These are phyloP conservation scores for Odonthalia washingtoniensis DNA, from an alignment of 31 red algal species.

Conservation along the genomic window DNA sequence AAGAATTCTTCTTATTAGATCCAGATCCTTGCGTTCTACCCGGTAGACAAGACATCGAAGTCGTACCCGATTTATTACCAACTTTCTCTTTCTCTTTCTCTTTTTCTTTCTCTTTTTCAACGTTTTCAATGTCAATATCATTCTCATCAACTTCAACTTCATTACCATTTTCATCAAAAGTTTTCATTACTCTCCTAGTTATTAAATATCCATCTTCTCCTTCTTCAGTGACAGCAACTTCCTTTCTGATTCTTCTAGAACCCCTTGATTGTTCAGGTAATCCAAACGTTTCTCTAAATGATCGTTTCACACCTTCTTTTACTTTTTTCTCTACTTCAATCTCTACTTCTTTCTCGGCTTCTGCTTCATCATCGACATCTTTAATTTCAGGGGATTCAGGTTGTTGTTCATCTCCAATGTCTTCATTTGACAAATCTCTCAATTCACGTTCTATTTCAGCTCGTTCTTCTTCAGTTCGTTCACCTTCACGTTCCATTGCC, in stretches of 20 bases:
- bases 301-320: slow-evolving; percentile 25
- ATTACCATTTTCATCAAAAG: slow-evolving; percentile 49
- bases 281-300: slow-evolving; percentile 46
- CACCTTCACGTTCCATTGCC: background rate
- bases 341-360: slow-evolving; percentile 11
- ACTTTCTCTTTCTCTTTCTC: slow-evolving; percentile 25
- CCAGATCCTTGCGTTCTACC: background rate
- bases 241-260: slow-evolving; percentile 28
- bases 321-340: background rate
- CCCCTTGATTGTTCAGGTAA: background rate
- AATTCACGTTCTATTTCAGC: slow-evolving; percentile 45
- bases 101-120: background rate
- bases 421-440: slow-evolving; percentile 22
- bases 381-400: slow-evolving; percentile 28
- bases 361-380: slow-evolving; percentile 42
- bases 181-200: slow-evolving; percentile 46
- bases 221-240: slow-evolving; percentile 27
- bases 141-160: slow-evolving; percentile 21
- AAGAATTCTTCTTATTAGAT: background rate
- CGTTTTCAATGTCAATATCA: slow-evolving; percentile 6
- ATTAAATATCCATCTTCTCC: slow-evolving; percentile 43
- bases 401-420: slow-evolving; percentile 9
- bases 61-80: background rate
- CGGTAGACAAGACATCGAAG: background rate
- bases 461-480: slow-evolving; percentile 44